Percentiles rank a stretch among this genome's conserved stretches.
phyloP scores from a whole-genome alignment of 1,139 yeast species.

The Casaregolazyma lundiana region DNA sequence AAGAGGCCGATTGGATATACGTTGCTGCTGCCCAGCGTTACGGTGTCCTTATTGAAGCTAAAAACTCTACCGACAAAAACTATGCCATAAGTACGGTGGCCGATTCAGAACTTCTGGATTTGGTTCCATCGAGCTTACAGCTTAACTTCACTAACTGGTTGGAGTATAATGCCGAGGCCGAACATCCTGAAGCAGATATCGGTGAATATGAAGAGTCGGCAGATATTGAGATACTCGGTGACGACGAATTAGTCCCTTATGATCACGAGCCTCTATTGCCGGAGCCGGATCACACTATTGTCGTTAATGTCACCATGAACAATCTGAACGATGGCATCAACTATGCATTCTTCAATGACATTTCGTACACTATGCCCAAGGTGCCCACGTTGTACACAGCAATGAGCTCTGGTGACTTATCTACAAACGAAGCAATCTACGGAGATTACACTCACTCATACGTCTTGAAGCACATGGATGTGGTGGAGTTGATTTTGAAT shows the following conservation, averaged over 20 bases:
- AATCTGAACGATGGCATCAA: constrained; percentile 76
- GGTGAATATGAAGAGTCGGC: constrained; percentile 33
- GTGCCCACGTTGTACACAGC: constrained; percentile 79
- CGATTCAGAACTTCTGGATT: constrained; percentile 78
- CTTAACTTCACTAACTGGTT: constrained; percentile 71
- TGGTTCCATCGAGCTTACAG: constrained; percentile 54
- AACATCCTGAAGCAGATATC: constrained; percentile 43
- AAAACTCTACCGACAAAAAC: constrained; percentile 52
- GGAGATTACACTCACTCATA: constrained; percentile 76
- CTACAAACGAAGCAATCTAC: constrained; percentile 54
- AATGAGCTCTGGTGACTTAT: constrained; percentile 45
- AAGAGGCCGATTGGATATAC: constrained; percentile 55
- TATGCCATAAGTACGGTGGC: constrained; percentile 73
- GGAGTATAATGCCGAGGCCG: constrained; percentile 47
- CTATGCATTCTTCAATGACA: constrained; percentile 85
- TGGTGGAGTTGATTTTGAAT: constrained; percentile 61
- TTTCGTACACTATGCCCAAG: constrained; percentile 67
- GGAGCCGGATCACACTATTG: constrained; percentile 64
- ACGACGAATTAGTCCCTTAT: constrained; percentile 58
- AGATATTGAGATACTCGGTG: constrained; percentile 41
- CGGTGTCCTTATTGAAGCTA: constrained; percentile 66
- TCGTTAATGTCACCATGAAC: constrained; percentile 69
- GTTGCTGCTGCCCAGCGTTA: constrained; percentile 76
- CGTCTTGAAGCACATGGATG: constrained; percentile 62
- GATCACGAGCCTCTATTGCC: constrained; percentile 47